Evolutionary conservation across 768 basidiomycete species (phyloP).

Genomic region (Suillus decipiens): DNA sequence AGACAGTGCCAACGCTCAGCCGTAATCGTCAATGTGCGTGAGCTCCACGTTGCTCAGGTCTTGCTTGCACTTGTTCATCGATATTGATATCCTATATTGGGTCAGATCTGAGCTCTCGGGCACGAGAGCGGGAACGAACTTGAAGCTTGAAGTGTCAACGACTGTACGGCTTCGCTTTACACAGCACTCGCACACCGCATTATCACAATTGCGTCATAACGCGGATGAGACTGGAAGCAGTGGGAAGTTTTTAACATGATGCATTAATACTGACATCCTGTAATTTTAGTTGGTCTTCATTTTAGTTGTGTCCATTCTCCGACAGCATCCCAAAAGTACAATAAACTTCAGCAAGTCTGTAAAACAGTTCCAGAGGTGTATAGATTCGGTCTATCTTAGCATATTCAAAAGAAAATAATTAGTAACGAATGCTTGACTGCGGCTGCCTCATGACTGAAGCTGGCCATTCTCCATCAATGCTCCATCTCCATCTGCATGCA

Average conservation of each 20-base stretch:
- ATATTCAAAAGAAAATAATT: too few species aligned
- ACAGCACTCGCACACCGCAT: slow-evolving; percentile 6
- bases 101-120: neutral
- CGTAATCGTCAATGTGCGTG: neutral
- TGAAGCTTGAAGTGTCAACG: too few species aligned
- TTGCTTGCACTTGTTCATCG: neutral
- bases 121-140: too few species aligned
- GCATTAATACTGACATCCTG: neutral
- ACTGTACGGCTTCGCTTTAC: neutral
- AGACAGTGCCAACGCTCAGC: neutral
- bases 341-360: neutral
- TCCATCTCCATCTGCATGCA: too few species aligned
- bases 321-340: neutral
- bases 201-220: too few species aligned
- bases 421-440: neutral
- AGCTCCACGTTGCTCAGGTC: neutral
- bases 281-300: neutral
- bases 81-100: neutral
- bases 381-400: neutral
- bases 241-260: neutral
- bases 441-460: neutral
- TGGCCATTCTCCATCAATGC: neutral
- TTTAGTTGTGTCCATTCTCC: neutral
- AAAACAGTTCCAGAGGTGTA: neutral
- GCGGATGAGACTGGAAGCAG: neutral